A percentile compares a stretch with the other conserved stretches of the same genome.
These are phyloP conservation scores for Rhodotorula kratochvilovae DNA, from an alignment of 768 basidiomycete species.

Conservation along the genomic window DNA sequence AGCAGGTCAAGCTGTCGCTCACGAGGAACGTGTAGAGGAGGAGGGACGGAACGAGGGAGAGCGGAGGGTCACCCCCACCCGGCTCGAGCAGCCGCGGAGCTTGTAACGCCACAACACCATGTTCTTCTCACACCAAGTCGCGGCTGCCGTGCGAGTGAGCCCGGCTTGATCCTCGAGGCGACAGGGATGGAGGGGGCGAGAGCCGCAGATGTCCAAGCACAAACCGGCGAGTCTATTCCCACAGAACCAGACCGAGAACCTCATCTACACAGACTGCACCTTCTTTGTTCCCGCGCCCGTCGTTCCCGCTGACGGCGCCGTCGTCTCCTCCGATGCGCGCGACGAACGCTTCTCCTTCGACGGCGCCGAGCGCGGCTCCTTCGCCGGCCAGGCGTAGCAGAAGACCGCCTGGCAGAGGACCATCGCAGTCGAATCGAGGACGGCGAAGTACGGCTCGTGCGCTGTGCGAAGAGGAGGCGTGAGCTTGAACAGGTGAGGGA, in stretches of 20 bases:
- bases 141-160: too few relatives aligned
- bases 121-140: too few relatives aligned
- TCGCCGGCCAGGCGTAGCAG: slow-evolving; percentile 11
- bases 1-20: slow-evolving; percentile 20
- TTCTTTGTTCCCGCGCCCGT: too few relatives aligned
- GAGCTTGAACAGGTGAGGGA: too few relatives aligned
- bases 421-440: slow-evolving; percentile 25
- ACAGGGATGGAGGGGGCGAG: too few relatives aligned
- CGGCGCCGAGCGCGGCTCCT: background rate
- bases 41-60: background rate
- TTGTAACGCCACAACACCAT: background rate
- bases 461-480: background rate
- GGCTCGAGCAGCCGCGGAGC: background rate
- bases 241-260: too few relatives aligned
- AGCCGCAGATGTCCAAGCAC: too few relatives aligned
- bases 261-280: background rate
- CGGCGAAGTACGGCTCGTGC: slow-evolving; percentile 18
- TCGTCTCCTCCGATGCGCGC: background rate
- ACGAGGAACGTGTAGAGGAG: slow-evolving; percentile 9
- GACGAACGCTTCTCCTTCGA: too few relatives aligned
- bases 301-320: too few relatives aligned
- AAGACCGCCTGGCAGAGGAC: slow-evolving; percentile 20
- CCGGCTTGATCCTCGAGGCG: too few relatives aligned
- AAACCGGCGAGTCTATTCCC: too few relatives aligned
- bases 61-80: too few relatives aligned